Conservation (phyloP, 371 early-diverging fungal species). For the Zopfochytrium polystomum region DNA sequence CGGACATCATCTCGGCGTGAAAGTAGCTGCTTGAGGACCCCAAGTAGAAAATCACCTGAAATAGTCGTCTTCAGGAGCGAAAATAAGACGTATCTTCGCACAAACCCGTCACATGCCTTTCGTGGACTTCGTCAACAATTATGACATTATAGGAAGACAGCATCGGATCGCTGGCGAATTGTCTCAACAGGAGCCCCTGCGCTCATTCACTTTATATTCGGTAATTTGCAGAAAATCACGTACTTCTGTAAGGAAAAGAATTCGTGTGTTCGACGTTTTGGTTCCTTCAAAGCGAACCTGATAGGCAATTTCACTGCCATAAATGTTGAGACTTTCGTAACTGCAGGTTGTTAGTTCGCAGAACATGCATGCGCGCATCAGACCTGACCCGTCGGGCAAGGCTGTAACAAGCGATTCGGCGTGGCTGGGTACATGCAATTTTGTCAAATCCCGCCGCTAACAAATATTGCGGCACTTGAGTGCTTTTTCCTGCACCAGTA, state of each 20-base stretch:
- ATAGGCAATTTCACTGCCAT: slow-evolving; percentile 67
- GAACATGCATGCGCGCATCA: no score
- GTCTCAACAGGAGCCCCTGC: slow-evolving; percentile 73
- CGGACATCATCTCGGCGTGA: slow-evolving; percentile 68
- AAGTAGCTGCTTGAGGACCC: slow-evolving; percentile 83
- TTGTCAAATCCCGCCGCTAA: slow-evolving; percentile 69
- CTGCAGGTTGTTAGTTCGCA: no score
- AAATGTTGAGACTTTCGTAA: slow-evolving; percentile 65
- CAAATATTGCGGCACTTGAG: slow-evolving; percentile 83
- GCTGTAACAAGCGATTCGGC: slow-evolving; percentile 85
- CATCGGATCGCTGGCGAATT: slow-evolving; percentile 66
- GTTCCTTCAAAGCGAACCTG: slow-evolving; percentile 70
- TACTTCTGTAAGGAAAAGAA: slow-evolving; percentile 81
- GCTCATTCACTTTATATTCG: no score
- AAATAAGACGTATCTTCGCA: neutral
- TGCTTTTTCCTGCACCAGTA: slow-evolving; percentile 63
- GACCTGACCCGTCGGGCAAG: slow-evolving; percentile 79
- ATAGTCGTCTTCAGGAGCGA: neutral
- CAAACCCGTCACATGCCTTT: slow-evolving; percentile 70
- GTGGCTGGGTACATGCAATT: slow-evolving; percentile 91
- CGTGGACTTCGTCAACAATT: slow-evolving; percentile 97
- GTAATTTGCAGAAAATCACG: no score
- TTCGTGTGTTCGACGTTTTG: slow-evolving; percentile 59
- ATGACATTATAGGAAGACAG: slow-evolving; percentile 69
- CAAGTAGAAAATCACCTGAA: slow-evolving; percentile 93